These are phyloP conservation scores for Fusarium nurragi DNA, from an alignment of 2,329 filamentous ascomycete species.

Conservation along the genomic window DNA sequence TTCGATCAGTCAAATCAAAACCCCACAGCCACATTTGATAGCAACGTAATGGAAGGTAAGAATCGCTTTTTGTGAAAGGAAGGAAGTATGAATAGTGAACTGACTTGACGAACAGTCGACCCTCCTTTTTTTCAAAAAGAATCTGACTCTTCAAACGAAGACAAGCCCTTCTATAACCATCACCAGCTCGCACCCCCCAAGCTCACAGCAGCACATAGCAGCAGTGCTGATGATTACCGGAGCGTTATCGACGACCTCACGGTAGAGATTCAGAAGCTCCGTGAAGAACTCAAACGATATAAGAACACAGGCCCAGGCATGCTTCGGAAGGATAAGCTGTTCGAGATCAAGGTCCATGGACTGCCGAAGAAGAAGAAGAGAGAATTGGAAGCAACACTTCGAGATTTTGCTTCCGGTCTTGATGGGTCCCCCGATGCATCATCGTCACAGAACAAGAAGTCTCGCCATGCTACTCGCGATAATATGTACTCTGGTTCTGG, in stretches of 20 bases:
- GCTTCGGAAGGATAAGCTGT: constrained; percentile 78
- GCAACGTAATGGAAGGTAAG: constrained; percentile 60
- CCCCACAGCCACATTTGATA: constrained; percentile 54
- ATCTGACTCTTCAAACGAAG: constrained; percentile 62
- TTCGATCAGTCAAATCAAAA: constrained; percentile 65
- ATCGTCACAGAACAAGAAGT: constrained; percentile 54
- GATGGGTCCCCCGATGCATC: constrained; percentile 59
- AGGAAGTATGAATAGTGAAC: neutral
- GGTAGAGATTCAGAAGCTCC: constrained; percentile 82
- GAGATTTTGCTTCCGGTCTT: constrained; percentile 74
- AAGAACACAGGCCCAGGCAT: constrained; percentile 73
- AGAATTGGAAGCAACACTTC: constrained; percentile 77
- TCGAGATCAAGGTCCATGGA: constrained; percentile 83
- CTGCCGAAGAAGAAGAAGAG: constrained; percentile 76
- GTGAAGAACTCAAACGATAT: constrained; percentile 75
- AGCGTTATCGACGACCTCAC: constrained; percentile 90
- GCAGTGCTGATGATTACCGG: constrained; percentile 77
- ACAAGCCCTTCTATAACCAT: constrained; percentile 44
- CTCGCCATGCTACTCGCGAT: constrained; percentile 52
- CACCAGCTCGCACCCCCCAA: constrained; percentile 42
- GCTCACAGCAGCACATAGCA: constrained; percentile 57
- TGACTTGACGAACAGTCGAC: constrained; percentile 52
- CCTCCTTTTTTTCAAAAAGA: constrained; percentile 66
- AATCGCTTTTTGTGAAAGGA: neutral
- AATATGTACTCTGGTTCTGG: constrained; percentile 54